phyloP scores from a whole-genome alignment of 257 asterid species.

The Lantana camara region DNA sequence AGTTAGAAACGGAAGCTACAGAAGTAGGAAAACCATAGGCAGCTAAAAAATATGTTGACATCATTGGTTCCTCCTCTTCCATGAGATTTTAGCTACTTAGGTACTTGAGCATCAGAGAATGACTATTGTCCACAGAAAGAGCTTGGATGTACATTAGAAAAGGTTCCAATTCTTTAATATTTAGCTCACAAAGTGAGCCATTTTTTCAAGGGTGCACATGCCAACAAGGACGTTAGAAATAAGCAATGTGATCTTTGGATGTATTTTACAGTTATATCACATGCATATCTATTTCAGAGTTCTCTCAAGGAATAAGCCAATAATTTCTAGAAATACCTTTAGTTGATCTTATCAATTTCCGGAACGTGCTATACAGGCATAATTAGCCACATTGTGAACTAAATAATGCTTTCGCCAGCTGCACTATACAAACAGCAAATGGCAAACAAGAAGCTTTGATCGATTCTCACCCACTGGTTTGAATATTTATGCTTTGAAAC shows the following conservation, averaged over 20 bases:
- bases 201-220: constrained; percentile 38
- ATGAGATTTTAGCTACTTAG: constrained; percentile 35
- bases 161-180: constrained; percentile 30
- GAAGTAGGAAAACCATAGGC: constrained; percentile 27
- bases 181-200: constrained; percentile 49
- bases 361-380: neutral
- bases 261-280: constrained; percentile 18
- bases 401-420: constrained; percentile 11
- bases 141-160: constrained; percentile 35
- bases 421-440: neutral
- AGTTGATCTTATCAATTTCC: neutral
- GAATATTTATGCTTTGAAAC: too few relatives aligned
- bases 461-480: neutral
- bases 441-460: neutral
- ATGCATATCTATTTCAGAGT: constrained; percentile 25
- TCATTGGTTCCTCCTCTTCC: constrained; percentile 35
- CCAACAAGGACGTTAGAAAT: constrained; percentile 22
- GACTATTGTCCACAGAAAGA: constrained; percentile 25
- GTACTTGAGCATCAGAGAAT: constrained; percentile 30
- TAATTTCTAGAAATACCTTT: neutral
- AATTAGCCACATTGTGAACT: constrained; percentile 2
- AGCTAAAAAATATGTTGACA: constrained; percentile 42
- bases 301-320: constrained; percentile 5
- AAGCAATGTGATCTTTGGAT: constrained; percentile 22
- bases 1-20: constrained; percentile 22